Evolutionary conservation across 2,329 filamentous ascomycete genomes (phyloP).

Genomic region (Volutella citrinella): DNA sequence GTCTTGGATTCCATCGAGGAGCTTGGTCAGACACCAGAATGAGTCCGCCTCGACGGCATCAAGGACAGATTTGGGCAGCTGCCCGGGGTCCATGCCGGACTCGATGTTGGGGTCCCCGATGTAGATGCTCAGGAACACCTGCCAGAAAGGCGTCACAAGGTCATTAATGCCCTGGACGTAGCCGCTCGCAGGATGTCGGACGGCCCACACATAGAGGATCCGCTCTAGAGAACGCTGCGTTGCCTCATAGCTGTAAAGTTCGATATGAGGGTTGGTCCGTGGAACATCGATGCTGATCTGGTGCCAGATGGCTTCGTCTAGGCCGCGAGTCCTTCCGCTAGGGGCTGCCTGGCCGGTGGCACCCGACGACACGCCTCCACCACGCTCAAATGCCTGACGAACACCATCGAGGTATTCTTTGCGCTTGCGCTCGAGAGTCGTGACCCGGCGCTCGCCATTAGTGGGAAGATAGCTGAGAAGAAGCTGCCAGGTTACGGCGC

Average conservation of each 20-base stretch:
- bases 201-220: constrained; percentile 96
- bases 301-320: constrained; percentile 98
- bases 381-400: constrained; percentile 65
- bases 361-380: constrained; percentile 46
- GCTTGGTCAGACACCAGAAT: constrained; percentile 97
- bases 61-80: constrained; percentile 83
- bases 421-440: constrained; percentile 87
- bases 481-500: constrained; percentile 98
- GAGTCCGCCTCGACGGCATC: constrained; percentile 97
- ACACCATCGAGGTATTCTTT: constrained; percentile 97
- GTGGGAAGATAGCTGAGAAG: constrained; percentile 93
- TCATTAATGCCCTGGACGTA: constrained; percentile 99
- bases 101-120: constrained; percentile 93
- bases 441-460: constrained; percentile 89
- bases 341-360: constrained; percentile 41
- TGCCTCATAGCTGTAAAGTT: constrained; percentile 92
- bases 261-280: constrained; percentile 91
- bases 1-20: constrained; percentile 98
- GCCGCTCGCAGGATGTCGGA: constrained; percentile 92
- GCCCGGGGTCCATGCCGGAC: constrained; percentile 93
- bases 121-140: constrained; percentile 92
- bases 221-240: constrained; percentile 92
- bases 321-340: constrained; percentile 55
- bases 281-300: constrained; percentile 99
- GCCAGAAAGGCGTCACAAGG: constrained; percentile 95